phyloP scores from a whole-genome alignment of 108 stramenopile species.

The Cyclotella kingstonii region DNA sequence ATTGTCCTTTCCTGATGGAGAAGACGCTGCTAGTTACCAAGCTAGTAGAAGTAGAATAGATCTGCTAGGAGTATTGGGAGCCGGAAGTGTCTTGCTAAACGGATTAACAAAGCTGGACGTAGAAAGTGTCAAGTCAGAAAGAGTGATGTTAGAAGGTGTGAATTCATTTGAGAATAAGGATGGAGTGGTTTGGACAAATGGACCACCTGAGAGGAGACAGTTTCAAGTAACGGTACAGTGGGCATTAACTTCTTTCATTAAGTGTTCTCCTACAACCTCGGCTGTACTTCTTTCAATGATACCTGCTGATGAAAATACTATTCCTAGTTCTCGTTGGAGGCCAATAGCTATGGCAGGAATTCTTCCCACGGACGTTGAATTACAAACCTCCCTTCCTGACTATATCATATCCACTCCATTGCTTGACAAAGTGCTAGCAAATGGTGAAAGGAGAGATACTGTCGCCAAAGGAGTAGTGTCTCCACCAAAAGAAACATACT shows the following conservation, averaged over 20 bases:
- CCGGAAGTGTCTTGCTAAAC: slow-evolving; percentile 78
- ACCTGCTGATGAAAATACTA: neutral
- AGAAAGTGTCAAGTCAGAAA: slow-evolving; percentile 60
- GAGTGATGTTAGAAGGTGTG: slow-evolving; percentile 66
- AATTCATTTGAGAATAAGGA: slow-evolving; percentile 16
- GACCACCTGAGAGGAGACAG: too few relatives aligned
- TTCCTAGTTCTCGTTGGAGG: slow-evolving; percentile 32
- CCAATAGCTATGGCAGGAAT: slow-evolving; percentile 55
- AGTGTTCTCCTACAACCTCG: slow-evolving; percentile 66
- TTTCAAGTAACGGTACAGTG: slow-evolving; percentile 37
- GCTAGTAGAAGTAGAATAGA: slow-evolving; percentile 49
- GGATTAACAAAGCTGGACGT: slow-evolving; percentile 80
- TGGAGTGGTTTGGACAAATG: neutral
- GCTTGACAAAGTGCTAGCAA: slow-evolving; percentile 58
- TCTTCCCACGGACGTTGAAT: slow-evolving; percentile 38
- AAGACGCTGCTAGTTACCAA: slow-evolving; percentile 18
- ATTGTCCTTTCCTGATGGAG: slow-evolving; percentile 40
- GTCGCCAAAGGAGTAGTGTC: slow-evolving; percentile 29
- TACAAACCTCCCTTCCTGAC: slow-evolving; percentile 4
- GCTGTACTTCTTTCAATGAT: slow-evolving; percentile 54
- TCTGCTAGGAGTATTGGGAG: slow-evolving; percentile 75
- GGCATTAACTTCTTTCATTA: slow-evolving; percentile 60
- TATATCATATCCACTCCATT: slow-evolving; percentile 57
- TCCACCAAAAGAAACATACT: slow-evolving; percentile 64
- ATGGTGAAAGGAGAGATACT: slow-evolving; percentile 28